These are phyloP conservation scores for Beauveria australis DNA, from an alignment of 2,329 filamentous ascomycete genomes.

Conservation along the genomic window DNA sequence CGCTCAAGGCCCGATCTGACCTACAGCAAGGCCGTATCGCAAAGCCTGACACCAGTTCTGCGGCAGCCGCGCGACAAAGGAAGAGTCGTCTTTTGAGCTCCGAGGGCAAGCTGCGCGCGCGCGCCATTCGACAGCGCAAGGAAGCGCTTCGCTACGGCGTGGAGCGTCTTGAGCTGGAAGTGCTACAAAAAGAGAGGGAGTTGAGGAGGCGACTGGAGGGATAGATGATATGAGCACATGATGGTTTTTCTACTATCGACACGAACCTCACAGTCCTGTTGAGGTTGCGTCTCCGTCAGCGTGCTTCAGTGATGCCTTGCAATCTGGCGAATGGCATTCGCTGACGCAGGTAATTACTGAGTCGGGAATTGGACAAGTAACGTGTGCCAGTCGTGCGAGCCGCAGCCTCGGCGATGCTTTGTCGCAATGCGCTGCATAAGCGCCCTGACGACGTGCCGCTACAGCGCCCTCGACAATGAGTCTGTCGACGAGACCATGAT, in stretches of 20 bases:
- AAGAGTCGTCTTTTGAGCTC: conserved; percentile 39
- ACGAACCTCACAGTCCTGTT: neutral
- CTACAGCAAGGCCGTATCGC: conserved; percentile 65
- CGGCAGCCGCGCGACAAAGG: conserved; percentile 12
- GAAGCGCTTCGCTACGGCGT: conserved; percentile 82
- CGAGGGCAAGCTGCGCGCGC: conserved; percentile 42
- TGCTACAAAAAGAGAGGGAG: conserved; percentile 63
- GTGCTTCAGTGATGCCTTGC: no score
- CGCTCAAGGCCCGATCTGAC: conserved; percentile 73
- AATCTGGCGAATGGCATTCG: no score
- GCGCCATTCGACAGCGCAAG: conserved; percentile 68
- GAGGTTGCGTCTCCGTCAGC: no score
- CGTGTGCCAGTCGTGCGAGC: no score
- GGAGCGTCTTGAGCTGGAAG: conserved; percentile 76
- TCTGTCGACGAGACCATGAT: neutral
- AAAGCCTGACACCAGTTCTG: conserved; percentile 18
- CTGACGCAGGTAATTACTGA: no score
- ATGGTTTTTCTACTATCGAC: neutral
- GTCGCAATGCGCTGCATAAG: neutral
- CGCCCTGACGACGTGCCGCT: no score
- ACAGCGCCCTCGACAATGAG: neutral
- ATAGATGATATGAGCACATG: conserved; percentile 10
- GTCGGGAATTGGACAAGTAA: neutral
- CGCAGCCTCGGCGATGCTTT: neutral
- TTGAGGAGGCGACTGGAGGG: conserved; percentile 41